A percentile compares a stretch with the other conserved stretches of the same genome.
Evolutionary conservation across 2,329 filamentous ascomycete genomes (phyloP).

Genomic region (Aspergillus carbonarius): DNA sequence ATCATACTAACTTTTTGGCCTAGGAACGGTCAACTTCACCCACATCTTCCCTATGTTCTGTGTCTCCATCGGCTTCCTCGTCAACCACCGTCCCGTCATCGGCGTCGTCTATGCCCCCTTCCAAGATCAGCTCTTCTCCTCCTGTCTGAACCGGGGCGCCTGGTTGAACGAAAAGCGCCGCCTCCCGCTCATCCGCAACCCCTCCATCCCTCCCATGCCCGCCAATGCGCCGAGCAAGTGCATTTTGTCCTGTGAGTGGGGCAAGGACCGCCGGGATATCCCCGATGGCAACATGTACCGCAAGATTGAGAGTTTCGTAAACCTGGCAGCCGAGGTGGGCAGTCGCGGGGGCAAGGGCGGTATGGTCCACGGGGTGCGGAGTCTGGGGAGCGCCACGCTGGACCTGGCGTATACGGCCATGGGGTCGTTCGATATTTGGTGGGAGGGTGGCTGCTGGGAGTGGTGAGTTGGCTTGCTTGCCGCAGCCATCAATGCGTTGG

Average conservation of each 20-base stretch:
- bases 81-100: slow-evolving; percentile 60
- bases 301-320: slow-evolving; percentile 73
- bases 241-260: slow-evolving; percentile 75
- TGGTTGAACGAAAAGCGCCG: slow-evolving; percentile 65
- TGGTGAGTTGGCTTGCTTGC: slow-evolving; percentile 51
- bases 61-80: slow-evolving; percentile 69
- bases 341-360: slow-evolving; percentile 66
- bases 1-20: background rate
- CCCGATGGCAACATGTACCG: slow-evolving; percentile 67
- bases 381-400: slow-evolving; percentile 70
- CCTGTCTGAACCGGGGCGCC: slow-evolving; percentile 64
- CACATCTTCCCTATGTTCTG: slow-evolving; percentile 81
- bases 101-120: slow-evolving; percentile 74
- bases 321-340: slow-evolving; percentile 67
- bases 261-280: slow-evolving; percentile 68
- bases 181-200: slow-evolving; percentile 63
- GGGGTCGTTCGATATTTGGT: slow-evolving; percentile 77
- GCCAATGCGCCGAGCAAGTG: slow-evolving; percentile 65
- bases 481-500: background rate
- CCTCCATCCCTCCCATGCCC: slow-evolving; percentile 62
- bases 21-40: slow-evolving; percentile 73
- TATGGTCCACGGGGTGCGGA: slow-evolving; percentile 76
- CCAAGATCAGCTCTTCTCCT: slow-evolving; percentile 66
- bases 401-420: slow-evolving; percentile 74
- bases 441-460: slow-evolving; percentile 80